Percentiles rank a stretch among this genome's conserved stretches.
Evolutionary conservation across 257 asterid species (phyloP).

Genomic region (Solanum sparsipilum): DNA sequence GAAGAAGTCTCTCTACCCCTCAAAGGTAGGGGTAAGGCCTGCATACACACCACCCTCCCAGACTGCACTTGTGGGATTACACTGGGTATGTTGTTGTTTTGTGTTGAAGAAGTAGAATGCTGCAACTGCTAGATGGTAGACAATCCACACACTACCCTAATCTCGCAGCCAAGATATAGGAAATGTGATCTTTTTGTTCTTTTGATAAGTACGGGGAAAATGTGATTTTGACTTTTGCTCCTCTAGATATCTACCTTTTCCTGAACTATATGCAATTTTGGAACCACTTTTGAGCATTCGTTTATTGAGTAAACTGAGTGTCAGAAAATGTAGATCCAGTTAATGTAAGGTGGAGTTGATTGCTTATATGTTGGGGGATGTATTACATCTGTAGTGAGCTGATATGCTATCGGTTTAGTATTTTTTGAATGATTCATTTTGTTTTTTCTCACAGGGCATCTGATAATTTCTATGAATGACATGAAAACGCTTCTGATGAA

Average conservation of each 20-base stretch:
- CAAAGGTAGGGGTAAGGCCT: not conserved
- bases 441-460: constrained; percentile 45
- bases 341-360: not conserved
- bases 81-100: not conserved
- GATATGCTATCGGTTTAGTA: not conserved
- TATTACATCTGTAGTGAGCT: not conserved
- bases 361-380: not conserved
- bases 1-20: not conserved
- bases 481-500: constrained; percentile 37
- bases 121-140: not conserved
- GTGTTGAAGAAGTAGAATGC: not conserved
- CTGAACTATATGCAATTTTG: not conserved
- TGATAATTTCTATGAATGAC: constrained; percentile 61
- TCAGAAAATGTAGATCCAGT: not conserved
- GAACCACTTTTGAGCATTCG: not conserved
- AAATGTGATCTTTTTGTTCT: not conserved
- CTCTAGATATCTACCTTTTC: not conserved
- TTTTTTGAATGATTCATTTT: constrained; percentile 8
- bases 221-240: not conserved
- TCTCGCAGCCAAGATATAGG: not conserved
- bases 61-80: not conserved
- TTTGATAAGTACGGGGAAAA: not conserved
- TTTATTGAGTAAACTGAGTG: not conserved
- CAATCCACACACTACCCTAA: not conserved
- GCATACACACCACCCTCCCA: not conserved